Conservation (phyloP, 257 asterid genomes). For the Orobanche coerulescens region DNA sequence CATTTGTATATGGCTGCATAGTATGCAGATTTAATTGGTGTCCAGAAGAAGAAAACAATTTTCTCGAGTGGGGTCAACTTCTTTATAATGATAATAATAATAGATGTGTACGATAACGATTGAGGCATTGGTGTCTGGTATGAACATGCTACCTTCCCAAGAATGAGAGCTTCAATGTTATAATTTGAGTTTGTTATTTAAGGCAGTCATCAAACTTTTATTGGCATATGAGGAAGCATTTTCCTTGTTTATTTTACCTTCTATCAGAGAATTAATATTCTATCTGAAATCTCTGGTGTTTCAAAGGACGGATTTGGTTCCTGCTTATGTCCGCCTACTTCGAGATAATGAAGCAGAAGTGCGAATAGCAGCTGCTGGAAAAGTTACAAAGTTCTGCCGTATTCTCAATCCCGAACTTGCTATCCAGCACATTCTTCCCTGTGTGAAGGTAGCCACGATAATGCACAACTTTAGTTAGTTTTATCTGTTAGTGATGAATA, state of each 20-base stretch:
- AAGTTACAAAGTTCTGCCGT: conserved; percentile 80
- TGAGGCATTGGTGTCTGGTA: background rate
- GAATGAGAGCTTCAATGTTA: background rate
- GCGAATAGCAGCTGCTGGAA: conserved; percentile 88
- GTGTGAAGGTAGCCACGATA: conserved; percentile 54
- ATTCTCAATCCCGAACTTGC: conserved; percentile 77
- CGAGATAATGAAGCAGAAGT: conserved; percentile 92
- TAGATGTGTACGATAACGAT: background rate
- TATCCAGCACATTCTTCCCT: conserved; percentile 77
- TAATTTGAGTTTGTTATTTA: background rate
- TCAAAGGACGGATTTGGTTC: conserved; percentile 74
- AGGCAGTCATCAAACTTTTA: conserved; percentile 4
- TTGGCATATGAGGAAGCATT: background rate
- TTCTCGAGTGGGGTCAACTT: background rate
- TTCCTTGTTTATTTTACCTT: background rate
- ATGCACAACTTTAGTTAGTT: background rate
- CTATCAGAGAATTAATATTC: background rate
- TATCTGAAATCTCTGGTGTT: conserved; percentile 5
- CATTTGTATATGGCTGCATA: too few species aligned
- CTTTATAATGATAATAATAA: background rate
- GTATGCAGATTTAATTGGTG: background rate
- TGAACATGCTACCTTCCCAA: background rate
- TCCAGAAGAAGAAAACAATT: background rate
- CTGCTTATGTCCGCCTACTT: conserved; percentile 88
- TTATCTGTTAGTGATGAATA: conserved; percentile 10